Base-by-base conservation (phyloP, 106 monocot species). In the Dendrobium catenatum region DNA sequence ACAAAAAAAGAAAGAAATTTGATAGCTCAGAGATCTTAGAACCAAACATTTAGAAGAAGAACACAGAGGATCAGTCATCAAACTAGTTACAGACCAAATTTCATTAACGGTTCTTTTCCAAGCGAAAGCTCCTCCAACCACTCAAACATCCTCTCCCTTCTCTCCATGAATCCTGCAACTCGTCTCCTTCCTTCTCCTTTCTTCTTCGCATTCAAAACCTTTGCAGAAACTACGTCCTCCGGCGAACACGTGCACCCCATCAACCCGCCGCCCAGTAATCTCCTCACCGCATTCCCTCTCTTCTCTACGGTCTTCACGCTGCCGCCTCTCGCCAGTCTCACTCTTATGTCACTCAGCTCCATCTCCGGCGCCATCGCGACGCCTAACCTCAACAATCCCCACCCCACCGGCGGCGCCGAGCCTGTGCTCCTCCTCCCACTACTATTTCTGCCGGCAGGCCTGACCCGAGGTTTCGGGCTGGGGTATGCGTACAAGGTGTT, bases 61-160 rank as follows among this genome's bases (percentile, higher is more conserved):
- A 46, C 46, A 7, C 46, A 17, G 51, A 51, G 15, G 51, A 51
- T 13, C 51, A 51, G 51, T 51, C 51, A 22, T 66, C 64, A 66
- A 26, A 66, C 64, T 70, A 5, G 31, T 4, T 70, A 33, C 37
- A 70, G 29, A 37, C 5, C 15, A 11, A 70, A 70, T 15, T 70
- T 74, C 19, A 64, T 33, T 33, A 6, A 37, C 70, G 29, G 72
- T 26, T 42, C 73, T 81, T 82, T 86, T 67, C 79, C 83, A 43
- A 85, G 80, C 22, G 86, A 84, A 29, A 92, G 88, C 76, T 89
- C 92, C n/a, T 89, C 86, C 51, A 92, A 42, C 92, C 92, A 92
- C 77, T 92, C 82, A 55, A 78, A 76, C 43, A 83, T 86, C 70
- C 85, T 89, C n/a, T 64, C 70, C 20, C 80, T 82, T 58, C 43